Evolutionary conservation across 2,329 filamentous ascomycete species (phyloP), one percentile per base, ranked within the genome.

Genomic region (Coccinonectria pachysandricola): DNA sequence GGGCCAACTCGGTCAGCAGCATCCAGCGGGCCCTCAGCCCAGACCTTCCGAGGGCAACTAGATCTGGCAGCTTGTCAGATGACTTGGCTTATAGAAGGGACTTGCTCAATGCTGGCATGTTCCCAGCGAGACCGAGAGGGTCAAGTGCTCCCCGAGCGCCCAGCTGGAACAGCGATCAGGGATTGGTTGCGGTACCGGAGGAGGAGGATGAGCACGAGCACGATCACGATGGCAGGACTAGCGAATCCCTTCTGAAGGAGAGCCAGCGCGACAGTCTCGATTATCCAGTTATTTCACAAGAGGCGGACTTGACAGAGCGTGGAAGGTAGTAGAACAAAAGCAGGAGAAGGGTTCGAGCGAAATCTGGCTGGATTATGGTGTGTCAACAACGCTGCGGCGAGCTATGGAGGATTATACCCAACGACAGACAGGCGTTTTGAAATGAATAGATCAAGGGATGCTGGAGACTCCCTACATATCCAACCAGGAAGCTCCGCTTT

Each of bases 161-260:
- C 8, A 62, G 58, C 42, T 57, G 50, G 45, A 43, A 37, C 5
- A 59, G 50, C 21, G 57, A 59, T 25, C 45, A 52, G 20, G 47
- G 48, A 3, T 42, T 59, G n/a, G 50, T 54, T 5, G 43, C 53
- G 4, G 56, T 60, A 12, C 55, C 56, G 2, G 59, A 60, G 37
- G 56, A 56, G 38, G 56, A 56, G 3, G 45, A 45, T 10, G 48
- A 46, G 23, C 23, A 25, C 9, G 30, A 39, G 15, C 43, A 37
- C 26, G 39, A 33, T 15, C 13, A 33, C 8, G 34, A 43, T 19
- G 35, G 26, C 22, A 38, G 39, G 19, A 45, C 52, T 19, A 40
- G 41, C n/a, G 39, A 50, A 16, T 44, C 50, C 9, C 39, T 55
- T n/a, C 27, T 55, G 28, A 37, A 42, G 8, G 38, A 38, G 14